phyloP scores from a whole-genome alignment of 1,284 basidiomycete species.

The Austroboletus olivaceoglutinosus region DNA sequence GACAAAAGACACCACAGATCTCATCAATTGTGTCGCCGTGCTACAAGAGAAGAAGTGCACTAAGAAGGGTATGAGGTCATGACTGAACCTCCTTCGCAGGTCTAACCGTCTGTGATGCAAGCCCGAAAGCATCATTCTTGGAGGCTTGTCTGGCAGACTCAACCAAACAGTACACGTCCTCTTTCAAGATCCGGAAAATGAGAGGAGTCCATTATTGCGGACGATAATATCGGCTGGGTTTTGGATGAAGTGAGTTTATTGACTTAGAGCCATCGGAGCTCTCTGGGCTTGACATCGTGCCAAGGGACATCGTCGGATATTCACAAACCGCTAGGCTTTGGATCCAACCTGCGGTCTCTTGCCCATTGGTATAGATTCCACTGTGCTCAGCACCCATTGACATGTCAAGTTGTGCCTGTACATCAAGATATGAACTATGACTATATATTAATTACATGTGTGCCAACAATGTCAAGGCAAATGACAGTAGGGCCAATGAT shows the following conservation, averaged over 20 bases:
- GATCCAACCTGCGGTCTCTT: slow-evolving; percentile 92
- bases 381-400: slow-evolving; percentile 57
- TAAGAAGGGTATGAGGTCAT: slow-evolving; percentile 39
- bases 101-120: slow-evolving; percentile 20
- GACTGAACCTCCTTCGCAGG: not conserved
- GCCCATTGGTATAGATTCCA: slow-evolving; percentile 80
- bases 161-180: slow-evolving; percentile 95
- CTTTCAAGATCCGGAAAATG: slow-evolving; percentile 73
- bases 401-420: no score
- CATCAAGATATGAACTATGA: no score
- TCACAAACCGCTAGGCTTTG: slow-evolving; percentile 68
- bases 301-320: slow-evolving; percentile 79
- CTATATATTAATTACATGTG: no score
- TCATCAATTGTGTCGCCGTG: slow-evolving; percentile 85
- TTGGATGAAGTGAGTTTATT: slow-evolving; percentile 62
- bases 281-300: slow-evolving; percentile 3
- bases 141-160: slow-evolving; percentile 86
- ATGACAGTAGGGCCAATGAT: no score
- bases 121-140: slow-evolving; percentile 74
- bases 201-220: slow-evolving; percentile 71
- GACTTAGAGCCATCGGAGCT: no score
- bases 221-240: slow-evolving; percentile 89
- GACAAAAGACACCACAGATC: slow-evolving; percentile 88
- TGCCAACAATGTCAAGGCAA: no score
- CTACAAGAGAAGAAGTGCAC: slow-evolving; percentile 55